Base-by-base conservation (phyloP, 164 flowering plant species). In the Aristolochia fimbriata region DNA sequence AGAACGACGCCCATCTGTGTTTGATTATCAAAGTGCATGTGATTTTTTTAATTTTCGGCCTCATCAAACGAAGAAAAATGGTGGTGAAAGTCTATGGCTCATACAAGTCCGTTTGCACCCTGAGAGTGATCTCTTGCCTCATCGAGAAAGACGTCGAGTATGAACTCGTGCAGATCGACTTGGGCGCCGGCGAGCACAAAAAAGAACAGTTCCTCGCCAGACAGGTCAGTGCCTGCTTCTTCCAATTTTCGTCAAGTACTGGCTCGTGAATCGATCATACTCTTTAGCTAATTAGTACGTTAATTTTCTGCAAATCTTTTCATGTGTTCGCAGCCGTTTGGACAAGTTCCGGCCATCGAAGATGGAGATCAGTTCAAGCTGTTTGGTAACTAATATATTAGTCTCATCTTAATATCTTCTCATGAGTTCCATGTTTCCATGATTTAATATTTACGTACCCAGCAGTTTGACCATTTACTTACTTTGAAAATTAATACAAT, bases 81-180 rank as follows among this genome's bases (percentile, higher is more conserved):
- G 95, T 74, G 30, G 90, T 87, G 24, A 90, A 85, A 70, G 85
- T 90, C 47, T 87, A 82, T 68, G 97, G 95, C 14, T 67, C 88
- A 17, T 57, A 70, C 1, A 61, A 46, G 51, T 81, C 90, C 59
- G 97, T 80, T 22, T 85, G 90, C 70, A 77, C 88, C 0, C 97
- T 83, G 60, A 76, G 94, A 65, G 90, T 85, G 1, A 13, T 89
- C 63, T 81, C 77, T 48, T 89, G 97, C 66, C 83, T 89, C 41
- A 2, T 85, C 8, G 94, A 89, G 77, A 77, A 81, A 53, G 91
- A 63, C 0, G 74, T 83, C 0, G 83, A 89, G 0, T 87, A 82
- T 57, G 79, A 85, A 14, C 3, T 87, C 51, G 59, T 78, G 0
- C 67, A 71, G 23, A 71, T 87, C 15, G 77, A 82, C 64, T 77